Evolutionary conservation across 2,329 filamentous ascomycete species (phyloP).

Genomic region (Trichoderma oligosporum): DNA sequence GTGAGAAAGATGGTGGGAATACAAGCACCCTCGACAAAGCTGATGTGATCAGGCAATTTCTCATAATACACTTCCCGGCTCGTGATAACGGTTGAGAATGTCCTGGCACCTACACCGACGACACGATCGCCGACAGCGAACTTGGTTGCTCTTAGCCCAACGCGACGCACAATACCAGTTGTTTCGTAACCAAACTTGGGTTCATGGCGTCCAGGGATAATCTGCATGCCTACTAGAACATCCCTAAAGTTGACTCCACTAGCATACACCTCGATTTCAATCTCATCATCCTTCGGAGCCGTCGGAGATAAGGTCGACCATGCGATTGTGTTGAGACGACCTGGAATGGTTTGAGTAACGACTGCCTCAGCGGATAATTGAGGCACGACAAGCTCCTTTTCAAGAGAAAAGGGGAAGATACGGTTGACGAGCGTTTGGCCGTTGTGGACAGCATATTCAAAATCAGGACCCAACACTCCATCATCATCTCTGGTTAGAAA

Average conservation of each 20-base stretch:
- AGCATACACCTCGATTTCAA: background rate
- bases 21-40: background rate
- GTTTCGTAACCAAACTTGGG: constrained; percentile 25
- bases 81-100: no score
- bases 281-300: background rate
- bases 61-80: no score
- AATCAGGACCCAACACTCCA: background rate
- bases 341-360: no score
- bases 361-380: background rate
- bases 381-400: background rate
- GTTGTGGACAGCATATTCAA: background rate
- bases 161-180: constrained; percentile 30
- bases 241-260: constrained; percentile 38
- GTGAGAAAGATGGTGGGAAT: constrained; percentile 28
- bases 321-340: background rate
- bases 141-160: no score
- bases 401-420: background rate
- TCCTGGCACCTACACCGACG: no score
- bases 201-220: constrained; percentile 20
- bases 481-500: background rate
- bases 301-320: background rate
- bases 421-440: background rate
- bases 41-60: background rate
- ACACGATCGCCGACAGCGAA: no score
- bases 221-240: constrained; percentile 34